Evolutionary conservation across 306 rosid genomes (phyloP).

Genomic region (Quercus agrifolia): DNA sequence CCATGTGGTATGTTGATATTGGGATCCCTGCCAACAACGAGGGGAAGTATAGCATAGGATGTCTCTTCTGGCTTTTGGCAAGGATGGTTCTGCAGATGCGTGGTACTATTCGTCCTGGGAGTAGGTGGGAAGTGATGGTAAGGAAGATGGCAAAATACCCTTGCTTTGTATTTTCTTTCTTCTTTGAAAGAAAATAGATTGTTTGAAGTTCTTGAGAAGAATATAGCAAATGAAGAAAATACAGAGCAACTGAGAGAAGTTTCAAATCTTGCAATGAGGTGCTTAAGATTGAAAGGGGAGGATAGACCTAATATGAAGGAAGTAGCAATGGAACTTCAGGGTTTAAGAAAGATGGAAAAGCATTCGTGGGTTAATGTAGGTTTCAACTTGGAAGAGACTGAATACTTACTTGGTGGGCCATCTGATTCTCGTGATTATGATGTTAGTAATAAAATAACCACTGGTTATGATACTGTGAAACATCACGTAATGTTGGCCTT

Average conservation of each 20-base stretch:
- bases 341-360: no score
- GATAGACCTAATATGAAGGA: no score
- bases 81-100: conserved; percentile 95
- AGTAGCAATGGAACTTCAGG: no score
- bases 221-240: neutral
- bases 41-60: no score
- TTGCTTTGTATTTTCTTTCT: no score
- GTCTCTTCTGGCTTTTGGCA: conserved; percentile 52
- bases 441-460: neutral
- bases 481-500: neutral
- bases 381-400: neutral
- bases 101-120: conserved; percentile 65
- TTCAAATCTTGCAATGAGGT: no score
- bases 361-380: neutral
- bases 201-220: neutral
- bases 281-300: no score
- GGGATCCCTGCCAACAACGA: no score
- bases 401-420: neutral
- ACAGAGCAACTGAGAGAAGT: no score
- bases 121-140: conserved; percentile 91
- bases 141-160: neutral
- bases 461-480: neutral
- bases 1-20: no score
- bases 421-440: neutral
- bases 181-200: neutral